Conservation (phyloP, 1,284 basidiomycete genomes). For the Crepidotus sp. region DNA sequence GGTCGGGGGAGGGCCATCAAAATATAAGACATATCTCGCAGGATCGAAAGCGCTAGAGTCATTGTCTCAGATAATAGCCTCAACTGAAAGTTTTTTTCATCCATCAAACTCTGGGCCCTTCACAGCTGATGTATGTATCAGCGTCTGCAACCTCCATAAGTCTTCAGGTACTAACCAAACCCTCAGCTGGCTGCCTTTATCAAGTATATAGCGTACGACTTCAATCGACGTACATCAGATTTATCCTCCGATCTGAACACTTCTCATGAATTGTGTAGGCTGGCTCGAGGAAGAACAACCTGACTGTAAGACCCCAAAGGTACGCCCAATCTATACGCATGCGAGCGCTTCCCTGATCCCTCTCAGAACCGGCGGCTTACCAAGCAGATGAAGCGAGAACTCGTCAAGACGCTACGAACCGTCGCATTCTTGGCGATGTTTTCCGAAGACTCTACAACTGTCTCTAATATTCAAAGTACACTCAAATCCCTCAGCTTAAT, state of each 20-base stretch:
- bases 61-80: slow-evolving; percentile 76
- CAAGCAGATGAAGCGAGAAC: slow-evolving; percentile 71
- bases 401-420: slow-evolving; percentile 77
- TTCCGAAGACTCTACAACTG: slow-evolving; percentile 64
- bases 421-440: slow-evolving; percentile 87
- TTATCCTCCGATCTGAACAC: neutral
- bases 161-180: neutral
- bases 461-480: slow-evolving; percentile 59
- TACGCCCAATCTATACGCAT: slow-evolving; percentile 25
- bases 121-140: slow-evolving; percentile 53
- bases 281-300: slow-evolving; percentile 77
- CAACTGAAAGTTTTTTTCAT: slow-evolving; percentile 86
- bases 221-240: slow-evolving; percentile 59
- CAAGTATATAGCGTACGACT: slow-evolving; percentile 80
- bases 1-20: slow-evolving; percentile 26
- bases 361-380: slow-evolving; percentile 67
- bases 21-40: slow-evolving; percentile 58
- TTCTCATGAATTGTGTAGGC: slow-evolving; percentile 30
- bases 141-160: neutral
- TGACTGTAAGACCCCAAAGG: slow-evolving; percentile 76
- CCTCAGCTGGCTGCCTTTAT: slow-evolving; percentile 72
- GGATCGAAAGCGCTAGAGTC: slow-evolving; percentile 86
- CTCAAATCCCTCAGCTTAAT: slow-evolving; percentile 72
- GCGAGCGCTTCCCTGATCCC: neutral
- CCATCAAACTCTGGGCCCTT: slow-evolving; percentile 68